Conservation (phyloP, 202 grass and related monocot species). For the Thinopyrum obtusiflorum region DNA sequence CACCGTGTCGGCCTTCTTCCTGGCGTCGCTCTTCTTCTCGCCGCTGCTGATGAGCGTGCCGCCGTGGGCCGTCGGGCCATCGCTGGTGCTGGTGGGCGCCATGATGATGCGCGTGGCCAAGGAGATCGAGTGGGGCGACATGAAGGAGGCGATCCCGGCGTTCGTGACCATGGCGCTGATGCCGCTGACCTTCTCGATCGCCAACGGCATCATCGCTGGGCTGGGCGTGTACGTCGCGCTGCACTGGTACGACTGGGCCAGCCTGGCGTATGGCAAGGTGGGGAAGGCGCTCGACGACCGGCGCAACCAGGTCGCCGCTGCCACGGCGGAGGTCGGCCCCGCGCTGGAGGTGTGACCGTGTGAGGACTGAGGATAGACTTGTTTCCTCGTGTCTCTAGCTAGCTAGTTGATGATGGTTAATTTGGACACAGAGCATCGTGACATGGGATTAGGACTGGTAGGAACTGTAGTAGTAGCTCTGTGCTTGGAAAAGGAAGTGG, state of each 20-base stretch:
- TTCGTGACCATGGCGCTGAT: constrained; percentile 79
- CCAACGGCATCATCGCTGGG: constrained; percentile 77
- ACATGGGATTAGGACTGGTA: too few species aligned
- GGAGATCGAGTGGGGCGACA: constrained; percentile 76
- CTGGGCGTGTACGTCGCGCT: constrained; percentile 44
- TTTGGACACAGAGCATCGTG: too few species aligned
- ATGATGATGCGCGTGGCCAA: constrained; percentile 82
- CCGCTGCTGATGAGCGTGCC: constrained; percentile 72
- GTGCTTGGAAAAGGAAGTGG: not conserved
- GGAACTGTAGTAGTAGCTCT: too few species aligned
- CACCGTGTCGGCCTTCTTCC: constrained; percentile 51
- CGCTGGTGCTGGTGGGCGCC: constrained; percentile 75
- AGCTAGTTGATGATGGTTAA: not conserved
- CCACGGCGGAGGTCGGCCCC: not conserved
- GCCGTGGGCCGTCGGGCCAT: constrained; percentile 72
- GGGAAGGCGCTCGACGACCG: constrained; percentile 37
- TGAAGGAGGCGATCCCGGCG: constrained; percentile 66
- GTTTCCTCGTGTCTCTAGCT: not conserved
- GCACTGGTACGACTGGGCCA: constrained; percentile 57
- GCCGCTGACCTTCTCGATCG: constrained; percentile 79
- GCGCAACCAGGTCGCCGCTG: constrained; percentile 33
- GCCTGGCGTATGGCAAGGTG: not conserved
- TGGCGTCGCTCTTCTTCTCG: constrained; percentile 61
- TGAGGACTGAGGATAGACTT: not conserved
- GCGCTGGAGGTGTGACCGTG: constrained; percentile 1